Evolutionary conservation across 257 asterid genomes (phyloP), one percentile per base, ranked within the genome.

Genomic region (Solanum verrucosum): DNA sequence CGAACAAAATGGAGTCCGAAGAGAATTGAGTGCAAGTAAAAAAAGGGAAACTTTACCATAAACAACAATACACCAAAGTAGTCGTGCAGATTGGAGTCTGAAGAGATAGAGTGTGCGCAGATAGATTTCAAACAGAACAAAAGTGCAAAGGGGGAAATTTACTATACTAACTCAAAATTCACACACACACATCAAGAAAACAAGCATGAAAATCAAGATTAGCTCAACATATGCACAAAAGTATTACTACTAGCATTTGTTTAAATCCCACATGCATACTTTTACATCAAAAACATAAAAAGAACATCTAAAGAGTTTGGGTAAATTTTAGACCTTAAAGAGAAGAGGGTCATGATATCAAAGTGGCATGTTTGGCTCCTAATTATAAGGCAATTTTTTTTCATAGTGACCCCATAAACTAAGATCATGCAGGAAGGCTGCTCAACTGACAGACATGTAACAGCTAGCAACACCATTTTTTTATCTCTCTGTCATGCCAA

Each of bases 291-390:
- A 23, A 23, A 14, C 34, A 75, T 31, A 31, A 31, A 31, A 31
- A 31, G 33, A 31, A 31, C 33, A 31, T 38, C 37, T 14, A 79
- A 79, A 86, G 3, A 86, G 20, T 84, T 67, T 23, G 71, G 29
- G 52, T 23, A 52, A 29, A 63, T 84, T 87, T 27, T 60, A 60
- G 88, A 83, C 88, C 87, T 89, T 67, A 59, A 93, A 89, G 9
- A 8, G 7, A 15, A 49, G 25, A 87, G 90, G 91, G 93, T 94
- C 90, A 94, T 95, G 90, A 95, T 96, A 86, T 84, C 93, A 84
- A 88, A 60, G 88, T 86, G 96, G 95, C 98, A 96, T 96, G 96
- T 94, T 96, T 94, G 96, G 93, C 93, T 95, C 92, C 98, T 92
- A 90, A 87, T 86, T 68, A 16, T 83, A 93, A 84, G 88, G 88